Evolutionary conservation across 306 rosid genomes (phyloP).

Genomic region (Coriaria nepalensis): DNA sequence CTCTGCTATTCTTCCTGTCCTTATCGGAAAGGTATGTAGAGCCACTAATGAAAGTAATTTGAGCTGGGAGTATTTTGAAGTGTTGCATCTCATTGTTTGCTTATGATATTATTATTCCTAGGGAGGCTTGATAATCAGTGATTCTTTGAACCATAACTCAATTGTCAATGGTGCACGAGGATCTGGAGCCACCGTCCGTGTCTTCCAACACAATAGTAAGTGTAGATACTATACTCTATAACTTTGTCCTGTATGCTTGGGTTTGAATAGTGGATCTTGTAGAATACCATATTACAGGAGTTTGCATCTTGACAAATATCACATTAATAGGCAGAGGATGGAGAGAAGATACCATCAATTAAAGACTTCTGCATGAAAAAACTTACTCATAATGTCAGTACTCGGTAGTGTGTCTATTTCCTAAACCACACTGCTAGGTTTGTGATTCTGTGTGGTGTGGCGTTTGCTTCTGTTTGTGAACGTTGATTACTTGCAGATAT

Average conservation of each 20-base stretch:
- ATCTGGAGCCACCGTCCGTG: conserved; percentile 79
- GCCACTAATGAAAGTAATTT: not conserved
- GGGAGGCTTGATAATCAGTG: conserved; percentile 87
- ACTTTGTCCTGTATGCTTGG: no score
- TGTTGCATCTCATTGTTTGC: not conserved
- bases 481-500: no score
- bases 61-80: not conserved
- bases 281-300: no score
- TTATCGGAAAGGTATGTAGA: conserved; percentile 52
- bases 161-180: conserved; percentile 92
- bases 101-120: conserved; percentile 9
- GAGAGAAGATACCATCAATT: no score
- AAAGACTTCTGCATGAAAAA: no score
- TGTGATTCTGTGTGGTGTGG: not conserved
- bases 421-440: not conserved
- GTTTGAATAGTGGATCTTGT: no score
- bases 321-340: no score
- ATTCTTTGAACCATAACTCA: conserved; percentile 83
- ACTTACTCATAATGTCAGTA: no score
- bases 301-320: no score
- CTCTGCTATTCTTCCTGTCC: conserved; percentile 78
- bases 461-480: no score
- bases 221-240: not conserved
- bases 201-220: conserved; percentile 72
- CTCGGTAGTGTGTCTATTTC: no score